Conservation (phyloP, 441 rosid genomes). For the Populus hybrid region DNA sequence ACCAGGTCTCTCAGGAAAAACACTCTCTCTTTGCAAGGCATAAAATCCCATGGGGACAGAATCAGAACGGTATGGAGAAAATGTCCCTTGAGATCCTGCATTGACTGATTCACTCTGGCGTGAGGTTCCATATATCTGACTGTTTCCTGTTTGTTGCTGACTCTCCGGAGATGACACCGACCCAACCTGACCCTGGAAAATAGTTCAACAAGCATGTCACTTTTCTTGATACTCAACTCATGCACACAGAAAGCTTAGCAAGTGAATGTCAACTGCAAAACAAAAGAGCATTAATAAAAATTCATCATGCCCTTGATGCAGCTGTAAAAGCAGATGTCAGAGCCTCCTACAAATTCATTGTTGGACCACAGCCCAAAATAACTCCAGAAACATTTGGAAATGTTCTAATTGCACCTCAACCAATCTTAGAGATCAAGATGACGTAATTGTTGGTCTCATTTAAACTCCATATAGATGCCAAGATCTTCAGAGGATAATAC, state of each 20-base stretch:
- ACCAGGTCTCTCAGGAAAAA: constrained; percentile 98
- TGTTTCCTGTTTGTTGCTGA: constrained; percentile 54
- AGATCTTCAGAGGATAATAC: not conserved
- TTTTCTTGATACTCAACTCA: constrained; percentile 18
- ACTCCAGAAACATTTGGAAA: not conserved
- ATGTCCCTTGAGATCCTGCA: constrained; percentile 57
- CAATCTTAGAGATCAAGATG: not conserved
- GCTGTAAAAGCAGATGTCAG: not conserved
- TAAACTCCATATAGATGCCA: not conserved
- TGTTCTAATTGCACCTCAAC: not conserved
- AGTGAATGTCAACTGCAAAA: not conserved
- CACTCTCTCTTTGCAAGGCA: constrained; percentile 77
- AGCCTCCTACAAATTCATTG: not conserved
- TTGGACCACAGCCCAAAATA: not conserved
- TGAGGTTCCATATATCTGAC: constrained; percentile 57
- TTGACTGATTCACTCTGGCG: constrained; percentile 51
- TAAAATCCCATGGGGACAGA: constrained; percentile 63
- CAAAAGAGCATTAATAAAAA: not conserved
- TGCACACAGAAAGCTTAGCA: constrained; percentile 2
- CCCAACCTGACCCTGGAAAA: constrained; percentile 76
- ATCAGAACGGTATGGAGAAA: constrained; percentile 52
- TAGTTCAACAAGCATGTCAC: constrained; percentile 22
- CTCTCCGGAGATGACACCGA: constrained; percentile 84
- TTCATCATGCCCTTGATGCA: not conserved
- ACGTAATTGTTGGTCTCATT: not conserved